A percentile compares a stretch with the other conserved stretches of the same genome.
These are phyloP conservation scores for Fusarium floridanum DNA, from an alignment of 2,329 filamentous ascomycete species.

Conservation along the genomic window DNA sequence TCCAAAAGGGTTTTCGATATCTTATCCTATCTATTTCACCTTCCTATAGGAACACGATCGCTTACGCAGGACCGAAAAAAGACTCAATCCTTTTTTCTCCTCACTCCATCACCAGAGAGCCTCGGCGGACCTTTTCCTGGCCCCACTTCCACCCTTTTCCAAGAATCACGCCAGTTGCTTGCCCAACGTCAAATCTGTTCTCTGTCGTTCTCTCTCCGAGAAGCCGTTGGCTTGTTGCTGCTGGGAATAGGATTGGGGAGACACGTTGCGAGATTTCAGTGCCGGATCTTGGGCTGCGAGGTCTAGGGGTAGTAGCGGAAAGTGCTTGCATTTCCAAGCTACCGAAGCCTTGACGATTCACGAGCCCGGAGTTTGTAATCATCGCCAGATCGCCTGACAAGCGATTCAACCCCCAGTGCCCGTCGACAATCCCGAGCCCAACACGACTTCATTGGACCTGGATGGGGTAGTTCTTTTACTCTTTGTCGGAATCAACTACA, in stretches of 20 bases:
- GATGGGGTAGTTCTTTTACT: neutral
- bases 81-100: slow-evolving; percentile 9
- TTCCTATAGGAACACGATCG: neutral
- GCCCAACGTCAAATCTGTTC: slow-evolving; percentile 7
- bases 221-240: neutral
- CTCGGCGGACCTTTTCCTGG: slow-evolving; percentile 21
- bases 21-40: neutral
- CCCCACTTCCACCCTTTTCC: slow-evolving; percentile 34
- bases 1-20: slow-evolving; percentile 9
- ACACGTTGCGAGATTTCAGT: neutral
- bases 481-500: neutral
- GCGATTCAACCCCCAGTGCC: neutral
- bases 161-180: slow-evolving; percentile 36
- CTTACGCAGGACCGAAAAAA: neutral
- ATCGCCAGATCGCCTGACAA: slow-evolving; percentile 24
- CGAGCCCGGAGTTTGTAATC: slow-evolving; percentile 13
- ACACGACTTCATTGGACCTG: slow-evolving; percentile 17
- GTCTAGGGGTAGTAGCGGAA: neutral
- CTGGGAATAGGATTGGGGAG: neutral
- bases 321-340: slow-evolving; percentile 11
- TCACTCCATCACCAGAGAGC: slow-evolving; percentile 11
- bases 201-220: slow-evolving; percentile 4
- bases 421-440: slow-evolving; percentile 1
- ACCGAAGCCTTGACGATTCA: neutral
- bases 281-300: neutral